Conservation (phyloP, 2,329 filamentous ascomycete species). For the Talaromyces sp. region DNA sequence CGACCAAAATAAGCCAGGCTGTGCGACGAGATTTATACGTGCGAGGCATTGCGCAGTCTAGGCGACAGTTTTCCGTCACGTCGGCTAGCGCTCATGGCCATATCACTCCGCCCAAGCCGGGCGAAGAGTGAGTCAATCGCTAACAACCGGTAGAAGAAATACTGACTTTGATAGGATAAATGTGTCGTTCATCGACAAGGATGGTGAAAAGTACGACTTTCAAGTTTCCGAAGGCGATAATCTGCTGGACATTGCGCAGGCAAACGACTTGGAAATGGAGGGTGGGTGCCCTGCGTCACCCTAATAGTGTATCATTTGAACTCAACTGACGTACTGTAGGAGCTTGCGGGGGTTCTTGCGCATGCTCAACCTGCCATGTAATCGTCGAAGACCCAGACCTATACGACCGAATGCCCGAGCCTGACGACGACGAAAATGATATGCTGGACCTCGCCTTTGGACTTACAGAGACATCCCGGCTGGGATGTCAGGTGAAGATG, state of each 20-base stretch:
- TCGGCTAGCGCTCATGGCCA: conserved; percentile 67
- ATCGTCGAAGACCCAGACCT: conserved; percentile 71
- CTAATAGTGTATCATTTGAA: background rate
- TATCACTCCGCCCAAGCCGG: conserved; percentile 76
- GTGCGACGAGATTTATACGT: conserved; percentile 16
- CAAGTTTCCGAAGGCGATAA: conserved; percentile 85
- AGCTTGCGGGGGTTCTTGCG: conserved; percentile 90
- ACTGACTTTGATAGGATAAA: conserved; percentile 55
- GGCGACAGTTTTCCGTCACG: conserved; percentile 64
- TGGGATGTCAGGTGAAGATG: conserved; percentile 93
- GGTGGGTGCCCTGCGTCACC: conserved; percentile 44
- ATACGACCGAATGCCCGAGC: conserved; percentile 75
- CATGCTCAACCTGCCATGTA: conserved; percentile 89
- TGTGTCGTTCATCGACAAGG: conserved; percentile 92
- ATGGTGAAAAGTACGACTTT: conserved; percentile 70
- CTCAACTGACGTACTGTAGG: conserved; percentile 42
- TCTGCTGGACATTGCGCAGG: conserved; percentile 89
- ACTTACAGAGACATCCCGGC: conserved; percentile 74
- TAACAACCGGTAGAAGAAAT: background rate
- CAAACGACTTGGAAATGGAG: conserved; percentile 96
- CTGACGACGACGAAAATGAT: conserved; percentile 78
- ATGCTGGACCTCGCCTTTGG: conserved; percentile 91
- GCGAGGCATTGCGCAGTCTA: conserved; percentile 27
- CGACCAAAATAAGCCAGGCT: conserved; percentile 15
- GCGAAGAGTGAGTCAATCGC: conserved; percentile 71